A percentile compares a stretch with the other conserved stretches of the same genome.
Evolutionary conservation across 257 asterid genomes (phyloP).

Genomic region (Solanum corneliomulleri): DNA sequence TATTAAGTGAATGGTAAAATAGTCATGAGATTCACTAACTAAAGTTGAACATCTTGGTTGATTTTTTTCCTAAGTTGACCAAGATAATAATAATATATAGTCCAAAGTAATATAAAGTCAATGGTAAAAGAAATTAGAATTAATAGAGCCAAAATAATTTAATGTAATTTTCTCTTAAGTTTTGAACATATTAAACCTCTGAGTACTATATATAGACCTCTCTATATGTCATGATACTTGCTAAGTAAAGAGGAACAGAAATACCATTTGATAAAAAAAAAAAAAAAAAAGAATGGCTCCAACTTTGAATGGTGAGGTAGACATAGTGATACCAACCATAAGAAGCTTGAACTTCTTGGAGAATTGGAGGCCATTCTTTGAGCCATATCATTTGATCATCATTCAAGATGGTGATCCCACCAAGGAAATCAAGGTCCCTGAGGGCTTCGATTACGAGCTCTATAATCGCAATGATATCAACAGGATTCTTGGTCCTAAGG

Average conservation of each 20-base stretch:
- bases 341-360: slow-evolving; percentile 30
- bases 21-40: background rate
- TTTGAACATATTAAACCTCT: background rate
- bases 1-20: background rate
- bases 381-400: slow-evolving; percentile 34
- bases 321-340: slow-evolving; percentile 36
- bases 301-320: slow-evolving; percentile 21
- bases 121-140: background rate
- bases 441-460: slow-evolving; percentile 34
- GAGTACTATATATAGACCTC: background rate
- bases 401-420: slow-evolving; percentile 34
- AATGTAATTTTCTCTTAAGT: background rate
- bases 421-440: slow-evolving; percentile 21
- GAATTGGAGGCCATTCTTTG: slow-evolving; percentile 31
- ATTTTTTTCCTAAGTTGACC: background rate
- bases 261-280: background rate
- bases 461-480: slow-evolving; percentile 28
- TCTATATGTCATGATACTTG: background rate
- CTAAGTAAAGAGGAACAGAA: background rate
- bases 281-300: background rate
- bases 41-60: background rate
- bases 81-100: background rate
- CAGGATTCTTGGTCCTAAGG: slow-evolving; percentile 26
- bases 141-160: background rate
- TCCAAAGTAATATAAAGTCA: background rate